phyloP scores from a whole-genome alignment of 345 rosid genomes.

The Dipteronia sinensis region DNA sequence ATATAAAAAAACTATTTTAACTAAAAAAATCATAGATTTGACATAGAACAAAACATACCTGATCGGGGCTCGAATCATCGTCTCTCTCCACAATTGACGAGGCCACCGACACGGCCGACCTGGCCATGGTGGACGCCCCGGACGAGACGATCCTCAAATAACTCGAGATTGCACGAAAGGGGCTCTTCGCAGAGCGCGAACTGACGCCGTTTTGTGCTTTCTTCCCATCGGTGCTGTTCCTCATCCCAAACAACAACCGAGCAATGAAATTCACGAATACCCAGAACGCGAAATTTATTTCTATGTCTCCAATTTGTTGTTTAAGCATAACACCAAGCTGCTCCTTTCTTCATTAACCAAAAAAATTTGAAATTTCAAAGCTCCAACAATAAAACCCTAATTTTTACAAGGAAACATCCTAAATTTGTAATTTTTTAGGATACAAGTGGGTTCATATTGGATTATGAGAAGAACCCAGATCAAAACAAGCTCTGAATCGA shows the following conservation, averaged over 20 bases:
- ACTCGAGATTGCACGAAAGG: slow-evolving; percentile 79
- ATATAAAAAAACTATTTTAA: not conserved
- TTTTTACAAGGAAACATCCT: slow-evolving; percentile 19
- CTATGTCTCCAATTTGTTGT: slow-evolving; percentile 41
- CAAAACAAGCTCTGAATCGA: slow-evolving; percentile 22
- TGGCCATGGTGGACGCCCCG: slow-evolving; percentile 87
- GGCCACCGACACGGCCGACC: slow-evolving; percentile 81
- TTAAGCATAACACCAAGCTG: slow-evolving; percentile 47
- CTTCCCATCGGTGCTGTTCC: slow-evolving; percentile 58
- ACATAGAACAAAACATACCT: slow-evolving; percentile 41
- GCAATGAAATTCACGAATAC: slow-evolving; percentile 30
- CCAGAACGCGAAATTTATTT: slow-evolving; percentile 33
- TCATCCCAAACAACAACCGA: slow-evolving; percentile 55
- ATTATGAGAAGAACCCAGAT: slow-evolving; percentile 15
- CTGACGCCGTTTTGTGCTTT: slow-evolving; percentile 39
- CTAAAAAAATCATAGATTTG: not conserved
- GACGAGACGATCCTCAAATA: slow-evolving; percentile 77
- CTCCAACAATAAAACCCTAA: slow-evolving; percentile 8
- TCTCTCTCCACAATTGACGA: slow-evolving; percentile 76
- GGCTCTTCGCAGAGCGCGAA: slow-evolving; percentile 65
- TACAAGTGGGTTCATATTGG: slow-evolving; percentile 22
- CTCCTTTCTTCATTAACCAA: slow-evolving; percentile 10
- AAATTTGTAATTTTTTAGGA: slow-evolving; percentile 21
- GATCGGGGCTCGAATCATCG: slow-evolving; percentile 60
- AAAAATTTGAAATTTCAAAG: not conserved